Conservation (phyloP, 306 rosid genomes). For the Malus sylvestris region DNA sequence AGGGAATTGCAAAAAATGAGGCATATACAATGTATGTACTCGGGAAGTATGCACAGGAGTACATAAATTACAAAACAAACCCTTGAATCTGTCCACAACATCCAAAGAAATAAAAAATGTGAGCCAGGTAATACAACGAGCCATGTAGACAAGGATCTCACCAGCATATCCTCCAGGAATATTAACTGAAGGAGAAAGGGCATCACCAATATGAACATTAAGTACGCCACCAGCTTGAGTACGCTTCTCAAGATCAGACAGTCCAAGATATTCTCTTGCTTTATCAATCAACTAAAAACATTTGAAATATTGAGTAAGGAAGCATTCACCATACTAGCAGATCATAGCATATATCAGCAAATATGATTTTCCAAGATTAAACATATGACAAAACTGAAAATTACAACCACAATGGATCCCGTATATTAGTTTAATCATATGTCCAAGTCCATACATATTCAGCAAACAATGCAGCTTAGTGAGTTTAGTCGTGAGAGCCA, state of each 20-base stretch:
- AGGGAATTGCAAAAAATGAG: background rate
- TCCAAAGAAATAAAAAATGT: constrained; percentile 1
- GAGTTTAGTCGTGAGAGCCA: background rate
- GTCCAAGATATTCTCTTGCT: constrained; percentile 75
- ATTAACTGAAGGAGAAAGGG: constrained; percentile 51
- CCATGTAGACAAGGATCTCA: constrained; percentile 32
- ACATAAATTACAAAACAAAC: background rate
- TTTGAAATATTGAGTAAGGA: constrained; percentile 16
- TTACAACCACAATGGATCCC: background rate
- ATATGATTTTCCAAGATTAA: constrained; percentile 1
- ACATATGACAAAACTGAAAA: background rate
- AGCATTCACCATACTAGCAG: constrained; percentile 4
- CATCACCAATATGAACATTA: constrained; percentile 74
- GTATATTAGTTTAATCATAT: background rate
- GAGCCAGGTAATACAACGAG: constrained; percentile 11
- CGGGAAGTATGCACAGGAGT: constrained; percentile 3
- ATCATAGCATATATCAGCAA: constrained; percentile 4
- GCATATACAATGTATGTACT: background rate
- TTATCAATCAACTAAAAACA: constrained; percentile 67
- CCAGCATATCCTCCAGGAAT: constrained; percentile 68
- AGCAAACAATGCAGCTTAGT: background rate
- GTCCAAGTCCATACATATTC: background rate
- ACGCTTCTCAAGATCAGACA: constrained; percentile 69
- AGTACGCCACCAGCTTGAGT: constrained; percentile 73
- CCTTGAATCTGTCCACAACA: background rate